These are phyloP conservation scores for Dicorynia guianensis DNA, from an alignment of 306 rosid species.

Conservation along the genomic window DNA sequence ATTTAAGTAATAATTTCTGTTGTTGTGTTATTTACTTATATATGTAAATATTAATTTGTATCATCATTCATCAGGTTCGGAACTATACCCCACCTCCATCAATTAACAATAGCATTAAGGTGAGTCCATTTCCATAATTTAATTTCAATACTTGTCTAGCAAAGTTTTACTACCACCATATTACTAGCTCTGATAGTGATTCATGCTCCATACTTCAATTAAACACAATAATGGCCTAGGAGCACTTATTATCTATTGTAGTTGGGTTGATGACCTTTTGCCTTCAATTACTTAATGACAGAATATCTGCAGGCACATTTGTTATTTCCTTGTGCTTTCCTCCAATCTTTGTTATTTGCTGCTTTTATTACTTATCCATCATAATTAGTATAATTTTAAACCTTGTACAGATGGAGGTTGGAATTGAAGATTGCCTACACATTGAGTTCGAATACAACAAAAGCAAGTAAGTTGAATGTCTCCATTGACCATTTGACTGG, in stretches of 20 bases:
- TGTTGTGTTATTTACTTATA: constrained; percentile 10
- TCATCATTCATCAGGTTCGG: constrained; percentile 72
- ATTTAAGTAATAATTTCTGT: not conserved
- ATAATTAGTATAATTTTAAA: constrained; percentile 35
- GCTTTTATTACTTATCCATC: constrained; percentile 27
- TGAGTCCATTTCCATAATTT: constrained; percentile 43
- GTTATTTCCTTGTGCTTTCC: constrained; percentile 34
- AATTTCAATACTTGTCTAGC: too few relatives aligned
- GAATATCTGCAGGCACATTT: constrained; percentile 23
- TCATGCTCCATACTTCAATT: constrained; percentile 18
- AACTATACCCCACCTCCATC: constrained; percentile 87
- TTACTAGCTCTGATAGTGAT: not conserved
- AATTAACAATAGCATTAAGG: constrained; percentile 98
- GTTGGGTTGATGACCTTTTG: too few relatives aligned
- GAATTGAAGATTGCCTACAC: constrained; percentile 98
- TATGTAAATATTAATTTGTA: constrained; percentile 25
- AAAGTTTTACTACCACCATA: not conserved
- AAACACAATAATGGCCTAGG: not conserved
- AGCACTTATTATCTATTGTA: too few relatives aligned
- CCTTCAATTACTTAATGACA: constrained; percentile 28
- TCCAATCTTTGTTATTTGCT: constrained; percentile 28
- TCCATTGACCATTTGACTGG: constrained; percentile 34
- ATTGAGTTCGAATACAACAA: constrained; percentile 98
- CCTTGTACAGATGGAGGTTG: constrained; percentile 93
- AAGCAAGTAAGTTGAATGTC: constrained; percentile 79